These are phyloP conservation scores for Mycoemilia scoparia DNA, from an alignment of 192 early-diverging fungal genomes.

Conservation along the genomic window DNA sequence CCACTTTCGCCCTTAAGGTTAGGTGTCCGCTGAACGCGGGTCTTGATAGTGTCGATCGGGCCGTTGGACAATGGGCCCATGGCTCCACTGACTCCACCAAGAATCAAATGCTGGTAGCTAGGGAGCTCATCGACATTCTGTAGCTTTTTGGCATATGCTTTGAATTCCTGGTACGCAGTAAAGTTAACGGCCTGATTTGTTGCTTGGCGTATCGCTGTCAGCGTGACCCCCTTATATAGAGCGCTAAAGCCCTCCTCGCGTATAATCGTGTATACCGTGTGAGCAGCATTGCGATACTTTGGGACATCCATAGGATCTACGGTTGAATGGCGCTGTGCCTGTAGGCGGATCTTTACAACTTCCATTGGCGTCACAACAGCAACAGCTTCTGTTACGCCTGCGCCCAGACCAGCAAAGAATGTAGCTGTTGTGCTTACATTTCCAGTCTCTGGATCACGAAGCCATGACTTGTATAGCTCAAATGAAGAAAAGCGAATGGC, in stretches of 20 bases:
- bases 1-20: constrained; percentile 46
- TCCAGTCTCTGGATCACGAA: constrained; percentile 47
- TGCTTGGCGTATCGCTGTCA: constrained; percentile 86
- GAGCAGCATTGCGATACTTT: constrained; percentile 89
- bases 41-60: constrained; percentile 98
- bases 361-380: constrained; percentile 97
- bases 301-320: constrained; percentile 89
- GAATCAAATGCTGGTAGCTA: constrained; percentile 71
- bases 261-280: constrained; percentile 79
- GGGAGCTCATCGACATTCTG: constrained; percentile 62
- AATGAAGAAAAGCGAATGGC: constrained; percentile 96
- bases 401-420: constrained; percentile 73
- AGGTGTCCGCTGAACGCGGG: constrained; percentile 80
- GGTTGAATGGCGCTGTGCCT: constrained; percentile 90
- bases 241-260: constrained; percentile 75
- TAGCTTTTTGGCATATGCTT: constrained; percentile 45
- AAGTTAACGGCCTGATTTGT: constrained; percentile 99
- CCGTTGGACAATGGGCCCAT: constrained; percentile 90
- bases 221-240: constrained; percentile 83
- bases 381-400: constrained; percentile 86
- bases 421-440: constrained; percentile 45
- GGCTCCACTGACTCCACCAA: constrained; percentile 80
- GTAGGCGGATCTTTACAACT: constrained; percentile 95
- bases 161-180: constrained; percentile 88
- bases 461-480: constrained; percentile 72